Conservation (phyloP, 108 stramenopile genomes). For the Skeletonema costatum region DNA sequence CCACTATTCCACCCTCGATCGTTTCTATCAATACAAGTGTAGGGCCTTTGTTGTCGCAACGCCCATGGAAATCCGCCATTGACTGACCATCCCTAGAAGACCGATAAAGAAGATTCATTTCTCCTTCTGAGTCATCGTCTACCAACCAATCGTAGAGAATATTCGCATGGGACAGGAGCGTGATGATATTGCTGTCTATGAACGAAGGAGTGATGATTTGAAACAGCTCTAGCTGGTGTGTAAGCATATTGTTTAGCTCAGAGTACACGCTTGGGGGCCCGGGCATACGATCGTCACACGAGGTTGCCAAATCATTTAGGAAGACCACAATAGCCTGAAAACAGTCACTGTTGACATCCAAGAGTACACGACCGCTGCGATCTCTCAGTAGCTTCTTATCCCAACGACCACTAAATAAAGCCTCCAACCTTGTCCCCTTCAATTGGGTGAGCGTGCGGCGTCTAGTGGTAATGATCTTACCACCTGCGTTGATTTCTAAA, state of each 20-base stretch:
- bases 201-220: not conserved
- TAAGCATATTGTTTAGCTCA: not conserved
- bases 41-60: not conserved
- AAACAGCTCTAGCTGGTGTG: not conserved
- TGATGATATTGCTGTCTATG: not conserved
- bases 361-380: not conserved
- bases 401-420: constrained; percentile 3
- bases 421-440: constrained; percentile 7
- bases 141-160: not conserved
- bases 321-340: constrained; percentile 1
- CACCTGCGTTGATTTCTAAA: constrained; percentile 10
- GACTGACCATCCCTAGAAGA: not conserved
- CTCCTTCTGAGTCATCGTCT: not conserved
- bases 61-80: not conserved
- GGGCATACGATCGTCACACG: not conserved
- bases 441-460: not conserved
- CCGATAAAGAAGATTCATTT: not conserved
- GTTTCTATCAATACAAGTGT: not conserved
- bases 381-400: constrained; percentile 6
- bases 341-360: not conserved
- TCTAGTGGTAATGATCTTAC: not conserved
- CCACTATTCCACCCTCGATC: not conserved
- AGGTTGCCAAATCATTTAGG: not conserved
- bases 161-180: not conserved
- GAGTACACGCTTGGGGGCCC: not conserved